Percentiles rank a stretch among this genome's conserved stretches.
These are phyloP conservation scores for Fraxinus platypoda DNA, from an alignment of 305 asterid species.

Conservation along the genomic window DNA sequence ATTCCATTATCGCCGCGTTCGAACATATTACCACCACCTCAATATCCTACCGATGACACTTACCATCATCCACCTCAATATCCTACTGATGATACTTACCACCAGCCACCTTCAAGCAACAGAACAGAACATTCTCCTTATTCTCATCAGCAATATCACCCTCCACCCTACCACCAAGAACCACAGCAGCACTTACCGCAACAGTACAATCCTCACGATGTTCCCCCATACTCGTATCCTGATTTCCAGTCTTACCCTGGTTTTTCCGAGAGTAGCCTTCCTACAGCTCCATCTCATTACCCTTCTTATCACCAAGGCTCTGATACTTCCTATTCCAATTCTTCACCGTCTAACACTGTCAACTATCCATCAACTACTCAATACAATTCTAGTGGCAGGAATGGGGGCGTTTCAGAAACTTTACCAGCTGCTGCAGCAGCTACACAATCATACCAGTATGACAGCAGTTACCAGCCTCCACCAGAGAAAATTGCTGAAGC, in stretches of 20 bases:
- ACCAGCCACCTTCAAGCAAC: conserved; percentile 39
- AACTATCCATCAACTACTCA: conserved; percentile 42
- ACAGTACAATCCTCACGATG: conserved; percentile 55
- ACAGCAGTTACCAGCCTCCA: conserved; percentile 70
- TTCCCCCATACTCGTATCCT: conserved; percentile 44
- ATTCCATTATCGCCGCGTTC: conserved; percentile 36
- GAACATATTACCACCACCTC: conserved; percentile 36
- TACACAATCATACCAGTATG: conserved; percentile 48
- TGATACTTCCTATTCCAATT: conserved; percentile 47
- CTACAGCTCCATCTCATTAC: conserved; percentile 58
- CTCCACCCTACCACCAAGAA: conserved; percentile 52
- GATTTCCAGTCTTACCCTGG: conserved; percentile 81
- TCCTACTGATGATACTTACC: conserved; percentile 41
- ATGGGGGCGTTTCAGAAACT: conserved; percentile 45
- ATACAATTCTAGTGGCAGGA: conserved; percentile 40
- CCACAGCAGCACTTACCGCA: conserved; percentile 53
- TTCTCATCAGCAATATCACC: conserved; percentile 51
- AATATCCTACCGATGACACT: conserved; percentile 45
- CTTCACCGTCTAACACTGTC: conserved; percentile 37
- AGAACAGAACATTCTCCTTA: conserved; percentile 40
- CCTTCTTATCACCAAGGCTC: conserved; percentile 69
- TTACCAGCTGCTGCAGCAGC: conserved; percentile 33
- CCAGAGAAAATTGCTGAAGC: conserved; percentile 87
- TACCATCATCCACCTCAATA: conserved; percentile 35
- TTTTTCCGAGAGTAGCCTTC: conserved; percentile 68